These are phyloP conservation scores for Cymbopogon citratus DNA, from an alignment of 176 grass and related monocot genomes.

Conservation along the genomic window DNA sequence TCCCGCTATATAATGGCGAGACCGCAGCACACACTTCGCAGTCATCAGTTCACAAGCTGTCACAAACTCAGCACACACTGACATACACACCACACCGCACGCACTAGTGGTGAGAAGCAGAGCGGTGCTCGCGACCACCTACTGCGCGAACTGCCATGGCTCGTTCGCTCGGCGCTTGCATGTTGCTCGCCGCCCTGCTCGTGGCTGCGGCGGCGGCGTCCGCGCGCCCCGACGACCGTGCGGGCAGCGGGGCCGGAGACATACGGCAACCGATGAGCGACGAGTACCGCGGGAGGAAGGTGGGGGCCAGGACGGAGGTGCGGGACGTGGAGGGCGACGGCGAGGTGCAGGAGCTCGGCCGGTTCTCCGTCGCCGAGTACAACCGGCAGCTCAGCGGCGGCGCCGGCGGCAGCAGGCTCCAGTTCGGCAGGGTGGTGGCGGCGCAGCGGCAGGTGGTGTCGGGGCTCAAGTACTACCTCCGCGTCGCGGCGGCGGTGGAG, in stretches of 20 bases:
- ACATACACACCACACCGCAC: background rate
- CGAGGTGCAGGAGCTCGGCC: slow-evolving; percentile 82
- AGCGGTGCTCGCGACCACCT: background rate
- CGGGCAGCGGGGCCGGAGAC: background rate
- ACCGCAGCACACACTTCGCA: background rate
- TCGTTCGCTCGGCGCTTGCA: background rate
- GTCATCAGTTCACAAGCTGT: background rate
- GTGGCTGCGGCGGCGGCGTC: background rate
- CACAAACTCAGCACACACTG: background rate
- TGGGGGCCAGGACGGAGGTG: slow-evolving; percentile 56
- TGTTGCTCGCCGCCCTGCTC: slow-evolving; percentile 29
- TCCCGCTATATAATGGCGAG: background rate
- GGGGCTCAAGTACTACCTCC: slow-evolving; percentile 92
- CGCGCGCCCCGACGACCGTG: background rate
- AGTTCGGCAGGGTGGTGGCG: slow-evolving; percentile 53
- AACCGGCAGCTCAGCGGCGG: slow-evolving; percentile 30
- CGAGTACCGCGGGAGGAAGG: slow-evolving; percentile 44
- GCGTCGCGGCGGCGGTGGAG: slow-evolving; percentile 32
- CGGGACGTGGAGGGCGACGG: slow-evolving; percentile 52
- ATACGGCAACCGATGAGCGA: background rate
- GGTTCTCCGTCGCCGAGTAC: slow-evolving; percentile 70
- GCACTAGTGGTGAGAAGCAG: background rate
- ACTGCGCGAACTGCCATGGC: background rate
- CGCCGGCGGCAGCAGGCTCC: slow-evolving; percentile 26
- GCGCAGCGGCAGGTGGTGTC: slow-evolving; percentile 87